Evolutionary conservation across 306 rosid species (phyloP).

Genomic region (Fagus sylvatica): DNA sequence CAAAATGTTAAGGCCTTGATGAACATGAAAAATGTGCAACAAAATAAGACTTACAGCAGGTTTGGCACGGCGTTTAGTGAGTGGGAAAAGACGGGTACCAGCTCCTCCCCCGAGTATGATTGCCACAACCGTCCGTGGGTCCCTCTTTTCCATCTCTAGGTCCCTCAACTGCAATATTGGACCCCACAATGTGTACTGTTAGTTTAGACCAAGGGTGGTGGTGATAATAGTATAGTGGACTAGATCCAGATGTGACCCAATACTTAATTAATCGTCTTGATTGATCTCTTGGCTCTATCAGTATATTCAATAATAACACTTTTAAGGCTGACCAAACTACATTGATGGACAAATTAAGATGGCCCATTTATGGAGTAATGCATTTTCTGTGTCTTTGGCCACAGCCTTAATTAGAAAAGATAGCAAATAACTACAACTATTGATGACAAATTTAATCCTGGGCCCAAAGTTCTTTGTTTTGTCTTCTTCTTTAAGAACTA

Average conservation of each 20-base stretch:
- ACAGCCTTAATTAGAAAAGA: no score
- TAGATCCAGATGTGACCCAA: neutral
- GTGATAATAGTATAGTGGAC: neutral
- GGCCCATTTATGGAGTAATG: no score
- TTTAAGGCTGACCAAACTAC: no score
- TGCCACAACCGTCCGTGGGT: constrained; percentile 79
- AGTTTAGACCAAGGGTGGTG: neutral
- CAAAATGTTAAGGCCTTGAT: neutral
- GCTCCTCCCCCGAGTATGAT: constrained; percentile 95
- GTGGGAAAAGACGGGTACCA: constrained; percentile 96
- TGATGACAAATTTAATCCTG: no score
- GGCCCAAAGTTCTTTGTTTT: no score
- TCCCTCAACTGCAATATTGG: constrained; percentile 60
- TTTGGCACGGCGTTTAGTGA: constrained; percentile 89
- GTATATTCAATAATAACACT: no score
- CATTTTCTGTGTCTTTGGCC: no score
- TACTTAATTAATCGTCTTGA: no score
- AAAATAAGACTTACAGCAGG: constrained; percentile 67
- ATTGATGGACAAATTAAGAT: no score
- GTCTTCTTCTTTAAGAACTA: neutral
- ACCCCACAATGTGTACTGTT: constrained; percentile 17
- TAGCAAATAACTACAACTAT: no score
- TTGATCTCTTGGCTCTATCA: no score
- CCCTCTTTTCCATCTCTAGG: constrained; percentile 45
- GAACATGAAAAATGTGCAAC: constrained; percentile 1